These are phyloP conservation scores for Paramecium primaurelia DNA, from an alignment of 73 alveolate species.

Conservation along the genomic window DNA sequence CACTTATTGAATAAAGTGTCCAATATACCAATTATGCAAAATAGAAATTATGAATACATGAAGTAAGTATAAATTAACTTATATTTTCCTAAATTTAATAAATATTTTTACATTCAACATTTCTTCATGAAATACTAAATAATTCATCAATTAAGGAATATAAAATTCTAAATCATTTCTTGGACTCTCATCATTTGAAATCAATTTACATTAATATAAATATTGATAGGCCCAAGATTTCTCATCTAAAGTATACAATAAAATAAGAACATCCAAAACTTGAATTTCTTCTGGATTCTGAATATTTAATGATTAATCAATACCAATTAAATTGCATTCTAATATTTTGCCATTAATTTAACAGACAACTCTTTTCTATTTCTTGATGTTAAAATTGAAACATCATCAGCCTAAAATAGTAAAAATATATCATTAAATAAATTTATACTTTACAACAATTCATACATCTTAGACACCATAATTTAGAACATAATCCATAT, in stretches of 20 bases:
- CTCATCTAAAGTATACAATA: neutral
- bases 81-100: conserved; percentile 38
- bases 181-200: conserved; percentile 18
- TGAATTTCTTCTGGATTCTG: conserved; percentile 26
- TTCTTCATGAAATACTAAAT: conserved; percentile 61
- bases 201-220: neutral
- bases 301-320: neutral
- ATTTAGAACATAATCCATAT: conserved; percentile 31
- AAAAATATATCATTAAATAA: neutral
- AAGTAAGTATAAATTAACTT: conserved; percentile 32
- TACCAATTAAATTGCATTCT: conserved; percentile 25
- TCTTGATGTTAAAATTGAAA: conserved; percentile 33
- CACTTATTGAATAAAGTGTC: conserved; percentile 38
- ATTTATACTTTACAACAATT: conserved; percentile 48
- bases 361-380: conserved; percentile 53
- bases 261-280: conserved; percentile 28
- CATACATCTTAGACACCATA: conserved; percentile 52
- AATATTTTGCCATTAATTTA: conserved; percentile 40
- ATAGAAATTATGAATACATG: conserved; percentile 49
- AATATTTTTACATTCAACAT: conserved; percentile 10
- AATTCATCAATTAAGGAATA: conserved; percentile 43
- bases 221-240: neutral
- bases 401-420: conserved; percentile 59
- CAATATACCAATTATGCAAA: conserved; percentile 43
- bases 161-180: conserved; percentile 61